phyloP scores from a whole-genome alignment of 106 monocot genomes.

The Gastrodia elata region DNA sequence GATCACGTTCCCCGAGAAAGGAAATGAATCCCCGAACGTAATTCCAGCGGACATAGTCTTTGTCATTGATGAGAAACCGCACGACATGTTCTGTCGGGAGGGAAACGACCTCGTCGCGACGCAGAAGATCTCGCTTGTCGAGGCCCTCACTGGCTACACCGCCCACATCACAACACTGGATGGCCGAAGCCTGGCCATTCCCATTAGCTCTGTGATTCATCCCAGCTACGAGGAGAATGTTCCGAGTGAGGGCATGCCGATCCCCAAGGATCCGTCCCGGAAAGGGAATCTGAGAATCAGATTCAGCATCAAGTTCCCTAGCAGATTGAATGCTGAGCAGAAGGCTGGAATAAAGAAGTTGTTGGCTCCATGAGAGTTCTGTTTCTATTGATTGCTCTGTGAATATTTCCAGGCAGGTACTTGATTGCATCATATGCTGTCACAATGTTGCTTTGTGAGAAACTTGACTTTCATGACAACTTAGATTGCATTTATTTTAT shows the following conservation, averaged over 20 bases:
- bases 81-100: conserved; percentile 15
- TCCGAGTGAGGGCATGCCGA: conserved; percentile 17
- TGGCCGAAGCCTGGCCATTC: conserved; percentile 21
- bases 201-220: conserved; percentile 15
- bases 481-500: too few relatives aligned
- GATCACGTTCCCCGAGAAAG: conserved; percentile 26
- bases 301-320: conserved; percentile 19
- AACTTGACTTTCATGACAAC: not conserved
- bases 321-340: conserved; percentile 13
- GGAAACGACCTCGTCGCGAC: conserved; percentile 18
- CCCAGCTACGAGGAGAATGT: conserved; percentile 20
- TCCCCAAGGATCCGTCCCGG: conserved; percentile 16
- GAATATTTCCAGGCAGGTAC: conserved; percentile 3
- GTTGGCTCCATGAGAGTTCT: conserved; percentile 11
- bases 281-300: conserved; percentile 16
- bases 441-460: too few relatives aligned
- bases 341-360: conserved; percentile 13
- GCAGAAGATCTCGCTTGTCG: conserved; percentile 10
- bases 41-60: conserved; percentile 34
- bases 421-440: too few relatives aligned
- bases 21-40: conserved; percentile 17
- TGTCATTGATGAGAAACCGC: conserved; percentile 25
- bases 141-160: conserved; percentile 17
- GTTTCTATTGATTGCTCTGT: not conserved
- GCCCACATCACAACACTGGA: conserved; percentile 13